Evolutionary conservation across 2,329 filamentous ascomycete genomes (phyloP), one percentile per base, ranked within the genome.

Genomic region (Calonectria multiphialidica): DNA sequence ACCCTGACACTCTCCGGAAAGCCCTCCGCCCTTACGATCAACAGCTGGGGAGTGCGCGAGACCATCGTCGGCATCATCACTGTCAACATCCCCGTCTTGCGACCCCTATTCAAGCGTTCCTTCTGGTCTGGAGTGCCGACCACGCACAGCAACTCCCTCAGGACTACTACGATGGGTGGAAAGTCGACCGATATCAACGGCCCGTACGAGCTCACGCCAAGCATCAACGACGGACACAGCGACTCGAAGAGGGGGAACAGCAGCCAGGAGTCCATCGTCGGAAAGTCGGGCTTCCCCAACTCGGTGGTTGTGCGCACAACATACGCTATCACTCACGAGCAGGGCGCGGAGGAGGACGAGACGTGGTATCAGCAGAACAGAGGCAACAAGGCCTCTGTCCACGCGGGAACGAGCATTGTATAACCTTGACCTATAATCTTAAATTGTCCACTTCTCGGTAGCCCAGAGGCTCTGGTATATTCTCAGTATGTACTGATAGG

Each of bases 31-130:
- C 71, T 78, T 1, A 79, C 76, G 0, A 72, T 80, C 40, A 81
- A 79, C 71, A 53, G 64, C 53, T 80, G 77, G 79, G 78, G 78
- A 2, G 78, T 81, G 3, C 78, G 79, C 0, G 79, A 81, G 30
- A 81, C 77, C 68, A 83, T 86, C 57, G 82, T 85, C 42, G 83
- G 81, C n/a, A 82, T 85, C 30, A 80, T 86, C 42, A 80, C 82
- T 12, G 82, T 85, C 70, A 84, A 83, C 64, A 72, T 78, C 0
- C 75, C 76, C 0, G 69, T 77, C 1, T 53, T 78, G 0, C 47
- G 75, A 28, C 72, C 72, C 0, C 42, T 77, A 2, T 78, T 78
- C 23, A 47, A 67, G 0, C 66, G 61, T 1, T 44, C 65, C 0
- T 78, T 78, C 16, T 78, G 75, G 75, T 61, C 72, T 0, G 40